Conservation (phyloP, 306 rosid species). For the Purshia tridentata region DNA sequence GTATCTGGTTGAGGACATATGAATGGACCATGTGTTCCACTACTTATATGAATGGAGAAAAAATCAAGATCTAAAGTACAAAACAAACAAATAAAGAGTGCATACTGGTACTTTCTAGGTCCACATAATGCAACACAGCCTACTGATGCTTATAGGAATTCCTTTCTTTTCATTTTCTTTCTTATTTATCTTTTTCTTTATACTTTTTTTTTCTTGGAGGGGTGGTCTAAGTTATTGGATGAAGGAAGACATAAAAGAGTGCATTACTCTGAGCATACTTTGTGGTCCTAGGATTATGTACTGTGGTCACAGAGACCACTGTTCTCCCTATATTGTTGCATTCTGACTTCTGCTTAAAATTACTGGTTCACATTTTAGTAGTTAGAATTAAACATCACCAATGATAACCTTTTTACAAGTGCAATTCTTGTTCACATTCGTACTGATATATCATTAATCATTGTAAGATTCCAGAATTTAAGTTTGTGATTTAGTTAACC, state of each 20-base stretch:
- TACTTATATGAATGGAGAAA: neutral
- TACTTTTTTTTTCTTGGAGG: no score
- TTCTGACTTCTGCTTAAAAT: neutral
- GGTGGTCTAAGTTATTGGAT: no score
- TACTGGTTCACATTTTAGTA: neutral
- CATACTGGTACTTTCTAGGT: neutral
- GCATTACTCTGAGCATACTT: no score
- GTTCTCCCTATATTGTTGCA: neutral
- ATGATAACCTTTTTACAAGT: neutral
- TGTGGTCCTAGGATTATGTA: no score
- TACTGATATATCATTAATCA: neutral
- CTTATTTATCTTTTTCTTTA: neutral
- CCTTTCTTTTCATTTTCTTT: neutral
- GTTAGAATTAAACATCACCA: neutral
- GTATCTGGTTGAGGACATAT: neutral
- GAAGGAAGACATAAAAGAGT: no score
- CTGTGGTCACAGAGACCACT: neutral
- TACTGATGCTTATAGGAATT: neutral
- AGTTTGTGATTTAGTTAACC: neutral
- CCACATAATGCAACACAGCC: neutral
- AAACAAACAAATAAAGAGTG: no score
- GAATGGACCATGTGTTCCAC: neutral
- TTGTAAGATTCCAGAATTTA: neutral
- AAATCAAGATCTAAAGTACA: no score
- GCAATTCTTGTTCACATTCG: neutral